These are phyloP conservation scores for Vicia sativa DNA, from an alignment of 306 rosid species.

Conservation along the genomic window DNA sequence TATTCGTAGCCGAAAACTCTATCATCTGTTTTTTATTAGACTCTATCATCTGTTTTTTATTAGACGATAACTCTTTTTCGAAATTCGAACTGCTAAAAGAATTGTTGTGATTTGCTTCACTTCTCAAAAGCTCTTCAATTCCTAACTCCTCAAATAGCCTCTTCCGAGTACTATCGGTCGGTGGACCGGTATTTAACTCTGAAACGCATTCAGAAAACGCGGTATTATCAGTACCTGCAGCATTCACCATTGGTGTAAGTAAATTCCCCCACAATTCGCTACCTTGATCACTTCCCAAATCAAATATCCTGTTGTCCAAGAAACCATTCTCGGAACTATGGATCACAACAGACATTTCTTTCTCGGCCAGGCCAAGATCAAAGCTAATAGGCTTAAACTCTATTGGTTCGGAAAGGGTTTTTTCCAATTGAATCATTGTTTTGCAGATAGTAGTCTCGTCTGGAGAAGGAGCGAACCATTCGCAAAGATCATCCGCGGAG, in stretches of 20 bases:
- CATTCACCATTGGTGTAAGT: slow-evolving; percentile 44
- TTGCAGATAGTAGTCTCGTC: slow-evolving; percentile 40
- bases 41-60: slow-evolving; percentile 49
- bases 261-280: slow-evolving; percentile 52
- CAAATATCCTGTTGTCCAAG: slow-evolving; percentile 46
- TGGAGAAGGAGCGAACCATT: slow-evolving; percentile 59
- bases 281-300: slow-evolving; percentile 40
- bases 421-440: slow-evolving; percentile 42
- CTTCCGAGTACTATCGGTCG: slow-evolving; percentile 43
- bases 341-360: slow-evolving; percentile 34
- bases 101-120: slow-evolving; percentile 43
- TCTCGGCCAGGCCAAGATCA: slow-evolving; percentile 40
- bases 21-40: slow-evolving; percentile 43
- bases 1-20: slow-evolving; percentile 47
- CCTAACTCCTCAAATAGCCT: slow-evolving; percentile 74
- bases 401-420: slow-evolving; percentile 44
- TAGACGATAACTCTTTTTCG: slow-evolving; percentile 49
- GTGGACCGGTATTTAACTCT: slow-evolving; percentile 45
- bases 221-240: slow-evolving; percentile 31
- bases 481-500: slow-evolving; percentile 61
- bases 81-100: slow-evolving; percentile 44
- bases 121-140: slow-evolving; percentile 64
- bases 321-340: slow-evolving; percentile 41
- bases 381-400: slow-evolving; percentile 45
- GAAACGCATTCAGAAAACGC: slow-evolving; percentile 49